Base-by-base conservation (phyloP, 306 rosid species). In the Hippophae tibetana region DNA sequence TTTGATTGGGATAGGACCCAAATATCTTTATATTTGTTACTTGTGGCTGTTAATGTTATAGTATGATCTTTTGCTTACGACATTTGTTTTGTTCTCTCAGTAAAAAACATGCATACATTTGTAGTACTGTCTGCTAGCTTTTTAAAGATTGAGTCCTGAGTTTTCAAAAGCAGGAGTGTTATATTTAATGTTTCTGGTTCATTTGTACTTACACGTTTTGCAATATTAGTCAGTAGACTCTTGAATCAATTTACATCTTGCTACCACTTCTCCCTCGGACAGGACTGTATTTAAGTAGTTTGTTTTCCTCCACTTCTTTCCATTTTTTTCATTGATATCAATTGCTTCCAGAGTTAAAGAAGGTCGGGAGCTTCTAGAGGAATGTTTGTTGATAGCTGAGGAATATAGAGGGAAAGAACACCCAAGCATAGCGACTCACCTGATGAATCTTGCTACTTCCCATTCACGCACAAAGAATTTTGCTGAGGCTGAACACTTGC, bases 361-460 rank as follows among this genome's bases (percentile, higher is more conserved):
- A 79, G 95, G 98, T 27, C 84, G 96, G 76, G 86, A 72, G 60
- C 56, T 90, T 57, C 76, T 90, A 46, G 89, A 83, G 79, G 95
- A 87, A 60, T 87, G 96, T 64, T 72, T 87, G 70, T 65, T 80
- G 74, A 83, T 85, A 49, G 76, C 78, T 9, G 98, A 87, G 68
- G 78, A 54, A 72, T 42, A 45, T 64, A 83, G 79, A 62, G 98
- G 96, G 60, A 83, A 76, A 76, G 95, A 74, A 38, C 86, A 90
- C 71, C 95, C 84, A 6, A 73, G 82, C 78, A 76, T 80, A 47
- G 89, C 73, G 62, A 79, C 78, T 12, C 92, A 87, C 72, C 75
- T 90, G 69, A 63, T 79, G 50, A 92, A 87, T 68, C 95, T 92
- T 53, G 95, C 93, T 58, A 75, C 86, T 51, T 92, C 96, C 38